phyloP scores from a whole-genome alignment of 192 early-diverging fungal species.

The Geosiphon pyriformis region DNA sequence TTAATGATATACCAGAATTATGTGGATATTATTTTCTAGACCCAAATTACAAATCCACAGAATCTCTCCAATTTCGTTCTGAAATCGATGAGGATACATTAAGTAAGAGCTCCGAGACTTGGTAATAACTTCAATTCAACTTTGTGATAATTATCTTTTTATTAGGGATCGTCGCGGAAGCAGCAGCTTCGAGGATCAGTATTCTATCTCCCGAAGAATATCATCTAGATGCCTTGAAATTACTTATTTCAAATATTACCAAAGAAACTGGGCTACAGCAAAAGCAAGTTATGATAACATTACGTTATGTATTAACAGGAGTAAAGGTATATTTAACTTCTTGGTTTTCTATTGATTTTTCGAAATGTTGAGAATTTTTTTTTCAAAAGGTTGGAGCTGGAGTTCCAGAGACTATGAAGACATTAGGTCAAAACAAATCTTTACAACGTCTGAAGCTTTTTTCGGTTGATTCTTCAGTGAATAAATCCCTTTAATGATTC shows the following conservation, averaged over 20 bases:
- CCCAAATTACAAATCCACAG: constrained; percentile 40
- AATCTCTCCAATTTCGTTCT: constrained; percentile 34
- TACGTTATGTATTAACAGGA: constrained; percentile 63
- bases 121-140: background rate
- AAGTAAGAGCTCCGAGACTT: constrained; percentile 18
- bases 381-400: constrained; percentile 46
- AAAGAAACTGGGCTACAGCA: constrained; percentile 35
- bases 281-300: constrained; percentile 56
- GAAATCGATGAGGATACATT: constrained; percentile 36
- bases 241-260: constrained; percentile 32
- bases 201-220: constrained; percentile 9
- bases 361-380: background rate
- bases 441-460: constrained; percentile 28
- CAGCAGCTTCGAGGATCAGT: constrained; percentile 26
- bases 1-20: constrained; percentile 45
- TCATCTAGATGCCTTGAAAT: constrained; percentile 32
- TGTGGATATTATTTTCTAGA: constrained; percentile 52
- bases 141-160: constrained; percentile 11
- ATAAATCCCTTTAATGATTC: no score
- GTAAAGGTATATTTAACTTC: constrained; percentile 30
- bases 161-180: constrained; percentile 8
- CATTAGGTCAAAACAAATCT: constrained; percentile 37
- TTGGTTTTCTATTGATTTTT: background rate
- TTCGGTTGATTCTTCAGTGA: background rate
- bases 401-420: constrained; percentile 48